Percentiles rank a stretch among this genome's conserved stretches.
Conservation (phyloP, 2,329 filamentous ascomycete species). For the Xylariaceae sp. region DNA sequence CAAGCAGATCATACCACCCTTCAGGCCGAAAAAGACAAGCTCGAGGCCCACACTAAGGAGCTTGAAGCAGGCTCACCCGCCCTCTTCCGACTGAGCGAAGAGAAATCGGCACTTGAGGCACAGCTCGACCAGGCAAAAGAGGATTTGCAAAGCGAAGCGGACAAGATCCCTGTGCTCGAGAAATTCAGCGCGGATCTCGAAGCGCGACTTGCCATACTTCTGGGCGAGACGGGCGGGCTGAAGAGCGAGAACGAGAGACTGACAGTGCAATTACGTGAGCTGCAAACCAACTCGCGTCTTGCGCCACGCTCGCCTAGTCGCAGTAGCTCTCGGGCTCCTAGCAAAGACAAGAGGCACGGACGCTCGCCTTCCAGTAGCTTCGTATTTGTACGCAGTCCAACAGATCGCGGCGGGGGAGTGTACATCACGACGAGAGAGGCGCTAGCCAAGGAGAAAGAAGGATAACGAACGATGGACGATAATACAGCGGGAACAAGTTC, state of each 20-base stretch:
- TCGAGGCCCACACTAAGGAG: constrained; percentile 22
- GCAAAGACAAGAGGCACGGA: constrained; percentile 22
- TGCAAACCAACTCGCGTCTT: constrained; percentile 18
- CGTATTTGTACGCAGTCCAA: constrained; percentile 27
- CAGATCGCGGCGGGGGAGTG: constrained; percentile 22
- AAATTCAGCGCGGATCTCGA: constrained; percentile 14
- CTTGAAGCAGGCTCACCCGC: constrained; percentile 24
- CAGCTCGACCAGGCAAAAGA: constrained; percentile 16
- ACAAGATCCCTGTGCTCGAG: constrained; percentile 23
- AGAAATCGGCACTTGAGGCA: constrained; percentile 24
- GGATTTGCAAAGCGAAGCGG: constrained; percentile 21
- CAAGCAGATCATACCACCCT: constrained; percentile 21
- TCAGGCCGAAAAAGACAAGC: constrained; percentile 22
- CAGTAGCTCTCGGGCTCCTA: constrained; percentile 26
- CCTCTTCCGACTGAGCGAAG: constrained; percentile 21
- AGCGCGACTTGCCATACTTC: constrained; percentile 7
- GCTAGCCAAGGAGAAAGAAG: constrained; percentile 22
- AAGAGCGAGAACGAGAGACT: constrained; percentile 24
- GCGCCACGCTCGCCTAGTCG: constrained; percentile 22
- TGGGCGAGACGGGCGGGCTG: constrained; percentile 21
- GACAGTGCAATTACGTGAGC: constrained; percentile 18
- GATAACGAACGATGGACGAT: constrained; percentile 14
- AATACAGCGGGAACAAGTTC: constrained; percentile 1
- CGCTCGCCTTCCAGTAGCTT: constrained; percentile 26
- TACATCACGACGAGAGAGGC: constrained; percentile 30